phyloP scores from a whole-genome alignment of 176 grass and related monocot genomes.

The Oryza glumipatula region DNA sequence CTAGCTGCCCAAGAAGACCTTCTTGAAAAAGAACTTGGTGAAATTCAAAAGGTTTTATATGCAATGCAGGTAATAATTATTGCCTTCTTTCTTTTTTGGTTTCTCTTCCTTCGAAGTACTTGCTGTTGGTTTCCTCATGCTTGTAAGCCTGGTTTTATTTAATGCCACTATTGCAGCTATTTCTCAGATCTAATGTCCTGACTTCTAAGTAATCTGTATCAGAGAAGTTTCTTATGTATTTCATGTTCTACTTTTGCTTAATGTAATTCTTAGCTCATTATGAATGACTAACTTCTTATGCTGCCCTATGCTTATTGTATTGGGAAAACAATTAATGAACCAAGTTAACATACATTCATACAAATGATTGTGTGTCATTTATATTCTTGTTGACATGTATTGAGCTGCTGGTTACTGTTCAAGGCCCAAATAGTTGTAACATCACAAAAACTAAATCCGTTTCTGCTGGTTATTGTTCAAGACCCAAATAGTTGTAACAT shows the following conservation, averaged over 20 bases:
- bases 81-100: neutral
- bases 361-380: neutral
- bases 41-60: slow-evolving; percentile 71
- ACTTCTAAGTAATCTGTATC: neutral
- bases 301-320: neutral
- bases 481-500: neutral
- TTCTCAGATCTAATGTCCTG: slow-evolving; percentile 22
- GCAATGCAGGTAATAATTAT: slow-evolving; percentile 76
- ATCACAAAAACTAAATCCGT: neutral
- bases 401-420: neutral
- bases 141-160: neutral
- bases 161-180: neutral
- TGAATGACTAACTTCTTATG: neutral
- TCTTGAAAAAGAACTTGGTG: slow-evolving; percentile 71
- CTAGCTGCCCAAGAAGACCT: slow-evolving; percentile 62
- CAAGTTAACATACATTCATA: neutral
- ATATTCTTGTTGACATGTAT: neutral
- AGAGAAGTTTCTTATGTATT: neutral
- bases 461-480: neutral
- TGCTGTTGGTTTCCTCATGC: neutral
- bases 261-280: neutral
- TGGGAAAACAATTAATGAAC: neutral
- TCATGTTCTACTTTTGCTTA: neutral
- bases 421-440: neutral
- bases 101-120: neutral